Base-by-base conservation (phyloP, 805 yeast species). In the Clavispora santaluciae region DNA sequence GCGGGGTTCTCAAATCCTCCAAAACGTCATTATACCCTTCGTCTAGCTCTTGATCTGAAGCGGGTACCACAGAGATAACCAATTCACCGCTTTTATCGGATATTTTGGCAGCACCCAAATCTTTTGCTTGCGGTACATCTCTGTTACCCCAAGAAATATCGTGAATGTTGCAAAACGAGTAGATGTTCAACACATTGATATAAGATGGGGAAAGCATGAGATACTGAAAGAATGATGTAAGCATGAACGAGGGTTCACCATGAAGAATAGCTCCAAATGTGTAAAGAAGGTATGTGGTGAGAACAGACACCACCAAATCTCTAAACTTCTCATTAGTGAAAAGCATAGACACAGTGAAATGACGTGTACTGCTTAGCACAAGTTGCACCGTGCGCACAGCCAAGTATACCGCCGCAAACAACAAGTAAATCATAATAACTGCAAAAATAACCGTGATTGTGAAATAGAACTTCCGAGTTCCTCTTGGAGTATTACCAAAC, bases 81-180 rank as follows among this genome's bases (percentile, higher is more conserved):
- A 70, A 55, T 40, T 66, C 66, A 8, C 53, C 55, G 41, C 65
- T 68, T 40, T 61, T 63, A 39, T 65, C 64, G 2, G 61, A 72
- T 3, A 86, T 59, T 54, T 83, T 86, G 18, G 95, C 96, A 34
- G 83, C 80, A 45, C 97, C 98, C 53, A 93, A 72, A 61, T 76
- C 95, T 64, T 70, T 77, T 57, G 70, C 79, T 38, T 51, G 53
- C 9, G 78, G 79, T 38, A 82, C 87, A 36, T 95, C 96, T 61
- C 90, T 87, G 4, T 96, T 91, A 60, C 98, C 98, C 98, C 98
- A 91, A 6, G 96, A 86, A 36, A 91, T 81, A 68, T 91, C 99
- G 61, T 91, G 96, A 45, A 91, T 83, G 63, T 91, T 91, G 70
- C 97, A 90, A 61, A 91, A 90, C 2, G 98, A 95, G 64, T 91